A percentile compares a stretch with the other conserved stretches of the same genome.
Conservation (phyloP, 148 eudicot genomes). For the Rhododendron williamsianum region DNA sequence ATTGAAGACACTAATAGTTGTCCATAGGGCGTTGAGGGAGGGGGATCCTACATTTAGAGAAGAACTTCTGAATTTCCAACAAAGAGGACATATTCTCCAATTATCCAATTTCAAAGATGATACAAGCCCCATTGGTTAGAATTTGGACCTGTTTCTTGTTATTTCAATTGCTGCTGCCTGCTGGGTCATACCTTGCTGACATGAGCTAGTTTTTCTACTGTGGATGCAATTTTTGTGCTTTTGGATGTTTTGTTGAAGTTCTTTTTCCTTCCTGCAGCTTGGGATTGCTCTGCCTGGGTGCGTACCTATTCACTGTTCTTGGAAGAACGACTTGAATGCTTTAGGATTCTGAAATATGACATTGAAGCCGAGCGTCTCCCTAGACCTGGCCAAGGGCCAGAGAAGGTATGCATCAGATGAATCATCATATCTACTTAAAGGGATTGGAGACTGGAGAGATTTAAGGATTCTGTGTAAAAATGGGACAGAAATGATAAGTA, state of each 20-base stretch:
- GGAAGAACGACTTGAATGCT: conserved; percentile 97
- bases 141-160: conserved; percentile 8
- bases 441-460: background rate
- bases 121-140: conserved; percentile 82
- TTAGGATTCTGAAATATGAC: conserved; percentile 84
- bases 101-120: conserved; percentile 95
- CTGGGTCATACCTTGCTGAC: background rate
- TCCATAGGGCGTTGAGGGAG: conserved; percentile 83
- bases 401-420: conserved; percentile 52
- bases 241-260: background rate
- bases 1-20: conserved; percentile 81
- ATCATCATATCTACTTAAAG: background rate
- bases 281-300: conserved; percentile 99
- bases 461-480: background rate
- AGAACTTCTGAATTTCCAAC: conserved; percentile 77
- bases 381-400: conserved; percentile 78
- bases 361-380: conserved; percentile 95
- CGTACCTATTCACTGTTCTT: conserved; percentile 86
- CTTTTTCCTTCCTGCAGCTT: conserved; percentile 45
- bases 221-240: background rate
- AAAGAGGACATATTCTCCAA: conserved; percentile 75
- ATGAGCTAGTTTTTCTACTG: background rate
- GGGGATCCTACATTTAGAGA: conserved; percentile 98
- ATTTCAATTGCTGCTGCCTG: background rate
- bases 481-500: background rate